These are phyloP conservation scores for Psophocarpus tetragonolobus DNA, from an alignment of 306 rosid genomes.

Conservation along the genomic window DNA sequence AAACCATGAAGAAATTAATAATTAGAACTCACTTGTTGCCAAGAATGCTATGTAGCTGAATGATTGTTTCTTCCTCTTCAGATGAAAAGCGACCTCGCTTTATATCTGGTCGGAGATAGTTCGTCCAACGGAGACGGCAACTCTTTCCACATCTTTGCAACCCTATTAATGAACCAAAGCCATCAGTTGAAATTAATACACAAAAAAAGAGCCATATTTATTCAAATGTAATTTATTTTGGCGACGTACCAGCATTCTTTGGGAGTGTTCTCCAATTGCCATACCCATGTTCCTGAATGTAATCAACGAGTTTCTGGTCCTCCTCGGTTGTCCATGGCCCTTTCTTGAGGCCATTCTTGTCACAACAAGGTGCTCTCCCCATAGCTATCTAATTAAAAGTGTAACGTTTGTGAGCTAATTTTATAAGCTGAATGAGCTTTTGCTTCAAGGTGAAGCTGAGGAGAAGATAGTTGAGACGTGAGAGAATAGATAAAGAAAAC, in stretches of 20 bases:
- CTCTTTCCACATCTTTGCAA: slow-evolving; percentile 97
- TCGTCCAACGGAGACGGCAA: slow-evolving; percentile 95
- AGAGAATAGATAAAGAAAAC: slow-evolving; percentile 11
- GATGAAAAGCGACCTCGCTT: slow-evolving; percentile 87
- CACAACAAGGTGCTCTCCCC: slow-evolving; percentile 99
- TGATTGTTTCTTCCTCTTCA: slow-evolving; percentile 92
- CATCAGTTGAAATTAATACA: background rate
- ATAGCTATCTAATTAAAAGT: slow-evolving; percentile 23
- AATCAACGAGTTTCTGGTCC: slow-evolving; percentile 75
- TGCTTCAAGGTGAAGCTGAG: background rate
- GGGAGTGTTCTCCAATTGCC: slow-evolving; percentile 99
- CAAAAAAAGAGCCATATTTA: background rate
- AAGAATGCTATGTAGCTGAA: slow-evolving; percentile 83
- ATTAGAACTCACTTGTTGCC: slow-evolving; percentile 73
- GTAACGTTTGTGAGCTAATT: background rate
- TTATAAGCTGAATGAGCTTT: background rate
- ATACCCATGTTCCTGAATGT: slow-evolving; percentile 79
- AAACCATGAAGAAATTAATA: background rate
- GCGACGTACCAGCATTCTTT: slow-evolving; percentile 79
- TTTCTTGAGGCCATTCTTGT: slow-evolving; percentile 85
- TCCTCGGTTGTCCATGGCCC: slow-evolving; percentile 98
- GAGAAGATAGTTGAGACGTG: slow-evolving; percentile 26
- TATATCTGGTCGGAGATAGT: slow-evolving; percentile 93
- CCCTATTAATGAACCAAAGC: slow-evolving; percentile 39
- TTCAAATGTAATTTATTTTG: no score